Base-by-base conservation (phyloP, 2,329 filamentous ascomycete species). In the Aureobasidium sp. region DNA sequence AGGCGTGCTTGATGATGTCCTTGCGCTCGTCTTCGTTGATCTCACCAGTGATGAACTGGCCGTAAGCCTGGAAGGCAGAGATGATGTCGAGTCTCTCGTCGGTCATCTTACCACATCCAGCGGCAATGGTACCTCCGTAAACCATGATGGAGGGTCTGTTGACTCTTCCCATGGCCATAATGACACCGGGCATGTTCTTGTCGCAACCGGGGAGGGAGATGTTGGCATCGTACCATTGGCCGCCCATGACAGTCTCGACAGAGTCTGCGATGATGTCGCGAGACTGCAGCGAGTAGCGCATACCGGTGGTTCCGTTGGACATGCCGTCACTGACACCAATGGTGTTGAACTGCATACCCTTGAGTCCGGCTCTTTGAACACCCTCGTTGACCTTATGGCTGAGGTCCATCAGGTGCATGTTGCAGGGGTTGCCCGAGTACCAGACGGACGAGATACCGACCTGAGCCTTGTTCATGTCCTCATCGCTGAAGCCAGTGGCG, bases 301-400 rank as follows among this genome's bases (percentile, higher is more conserved):
- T 99, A 69, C 95, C 94, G 39, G 87, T 90, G 53, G 94, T 99
- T 57, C 94, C 94, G 94, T 99, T 99, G 69, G 91, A 96, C 70
- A 99, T 99, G 63, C 86, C 94, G 74, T 99, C 94, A 66, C 91
- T 96, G 67, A 99, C 95, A 71, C 94, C 94, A 71, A 99, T 90
- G 64, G 95, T 99, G 81, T 99, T 99, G 85, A 99, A 99, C 75
- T 97, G 92, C 82, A 95, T 96, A 65, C 91, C 91, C 64, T 96
- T 82, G 64, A 99, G 81, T 27, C 91, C 74, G 6, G 91, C 89
- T 69, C 88, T 80, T 68, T 86, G 78, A 36, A 90, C 87, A 64
- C 86, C 85, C 71, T 88, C 83, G 68, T 84, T 86, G 66, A 96
- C 88, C 66, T 87, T 79, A 74, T 88, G 82, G 72, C 90, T 96